phyloP scores from a whole-genome alignment of 768 basidiomycete species.

The Cytidiella melzeri region DNA sequence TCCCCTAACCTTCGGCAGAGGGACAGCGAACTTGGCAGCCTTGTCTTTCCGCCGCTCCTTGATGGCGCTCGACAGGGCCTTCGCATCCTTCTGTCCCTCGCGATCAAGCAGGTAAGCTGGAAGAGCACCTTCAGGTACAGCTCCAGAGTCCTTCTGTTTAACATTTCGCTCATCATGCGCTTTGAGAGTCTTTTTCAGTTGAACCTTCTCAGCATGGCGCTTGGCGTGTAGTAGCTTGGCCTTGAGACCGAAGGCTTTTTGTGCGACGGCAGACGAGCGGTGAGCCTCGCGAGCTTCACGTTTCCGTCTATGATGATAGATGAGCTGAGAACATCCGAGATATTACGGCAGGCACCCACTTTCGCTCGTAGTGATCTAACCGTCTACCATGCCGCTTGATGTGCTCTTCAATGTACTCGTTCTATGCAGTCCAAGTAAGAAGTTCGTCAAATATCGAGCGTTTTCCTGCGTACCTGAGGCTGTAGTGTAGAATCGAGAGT shows the following conservation, averaged over 20 bases:
- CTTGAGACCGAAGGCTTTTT: constrained; percentile 94
- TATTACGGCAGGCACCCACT: no score
- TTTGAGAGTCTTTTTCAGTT: constrained; percentile 99
- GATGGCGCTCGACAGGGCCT: constrained; percentile 90
- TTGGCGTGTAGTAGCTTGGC: constrained; percentile 97
- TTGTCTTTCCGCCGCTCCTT: constrained; percentile 99
- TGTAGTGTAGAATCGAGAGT: constrained; percentile 20
- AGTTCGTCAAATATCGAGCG: not conserved
- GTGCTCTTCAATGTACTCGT: constrained; percentile 99
- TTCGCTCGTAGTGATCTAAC: constrained; percentile 93
- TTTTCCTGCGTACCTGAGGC: constrained; percentile 53
- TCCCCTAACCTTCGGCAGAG: constrained; percentile 92
- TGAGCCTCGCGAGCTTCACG: constrained; percentile 75
- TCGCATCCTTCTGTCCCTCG: constrained; percentile 97
- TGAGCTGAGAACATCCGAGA: no score
- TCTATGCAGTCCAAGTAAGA: constrained; percentile 54
- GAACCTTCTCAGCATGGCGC: constrained; percentile 95
- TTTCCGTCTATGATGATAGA: constrained; percentile 73
- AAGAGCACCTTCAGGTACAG: constrained; percentile 83
- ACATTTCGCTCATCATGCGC: constrained; percentile 98
- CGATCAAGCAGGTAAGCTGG: constrained; percentile 96
- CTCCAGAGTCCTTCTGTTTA: constrained; percentile 83
- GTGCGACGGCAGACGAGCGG: constrained; percentile 73
- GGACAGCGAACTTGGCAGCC: constrained; percentile 96
- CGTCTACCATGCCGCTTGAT: constrained; percentile 95